Base-by-base conservation (phyloP, 768 basidiomycete genomes). In the Kwoniella newhampshirensis region DNA sequence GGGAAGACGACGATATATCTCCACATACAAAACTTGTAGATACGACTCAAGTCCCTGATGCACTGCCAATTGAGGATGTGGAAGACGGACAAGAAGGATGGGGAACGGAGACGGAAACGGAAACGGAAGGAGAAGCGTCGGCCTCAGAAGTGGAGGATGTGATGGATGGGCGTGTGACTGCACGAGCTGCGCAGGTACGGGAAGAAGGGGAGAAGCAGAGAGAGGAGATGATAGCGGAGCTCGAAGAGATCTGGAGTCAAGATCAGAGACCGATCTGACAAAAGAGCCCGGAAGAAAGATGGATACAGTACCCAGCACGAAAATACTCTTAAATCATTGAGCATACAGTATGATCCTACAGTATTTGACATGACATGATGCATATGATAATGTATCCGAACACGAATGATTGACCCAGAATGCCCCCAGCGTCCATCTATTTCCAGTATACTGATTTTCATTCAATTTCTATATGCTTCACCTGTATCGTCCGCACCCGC, bases 401-500 rank as follows among this genome's bases (percentile, higher is more conserved):
- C 18, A 23, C 23, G 45, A 4, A 26, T 26, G 17, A 27, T 20
- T 30, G 18, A 36, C 40, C 36, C 51, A 39, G 44, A 12, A 55
- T 35, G 42, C 23, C 42, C 42, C 35, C 27, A 37, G n/a, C n/a
- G n/a, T 39, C 6, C 37, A 37, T 45, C 7, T 32, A 17, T 17
- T 41, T 37, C 35, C 48, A 18, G n/a, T 8, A 36, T 50, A 35
- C 28, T 30, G 8, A 7, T 42, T 40, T 17, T 45, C 21, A 15
- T 48, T 26, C 40, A 51, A 27, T 55, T 28, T 39, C 63, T 57
- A 50, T 73, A 70, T 12, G 67, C 49, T 20, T 63, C 61, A 8
- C 66, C 68, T 40, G 51, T 62, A 27, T 70, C 66, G 37, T 73
- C 68, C 15, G 64, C 64, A 5, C 59, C 68, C 37, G 64, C 70